These are phyloP conservation scores for Brasenia schreberi DNA, from an alignment of 164 flowering plant genomes.

Conservation along the genomic window DNA sequence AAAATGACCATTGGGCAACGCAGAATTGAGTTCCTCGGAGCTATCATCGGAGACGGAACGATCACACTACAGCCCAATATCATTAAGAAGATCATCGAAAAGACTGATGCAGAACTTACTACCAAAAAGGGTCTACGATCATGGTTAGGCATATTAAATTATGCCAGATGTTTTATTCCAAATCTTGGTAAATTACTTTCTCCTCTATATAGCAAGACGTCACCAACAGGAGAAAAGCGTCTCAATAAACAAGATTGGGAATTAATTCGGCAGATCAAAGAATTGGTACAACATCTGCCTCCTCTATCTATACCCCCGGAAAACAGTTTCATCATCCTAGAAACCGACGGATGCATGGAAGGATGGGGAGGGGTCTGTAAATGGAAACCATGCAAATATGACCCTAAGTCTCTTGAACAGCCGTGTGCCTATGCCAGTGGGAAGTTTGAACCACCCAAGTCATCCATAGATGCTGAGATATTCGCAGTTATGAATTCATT, in stretches of 20 bases:
- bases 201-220: conserved; percentile 3
- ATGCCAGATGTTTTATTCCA: conserved; percentile 4
- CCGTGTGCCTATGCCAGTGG: conserved; percentile 4
- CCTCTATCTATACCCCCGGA: conserved; percentile 1
- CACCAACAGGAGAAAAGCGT: conserved; percentile 2
- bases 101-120: neutral
- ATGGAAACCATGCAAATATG: neutral
- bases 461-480: conserved; percentile 1
- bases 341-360: conserved; percentile 3
- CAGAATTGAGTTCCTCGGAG: conserved; percentile 4
- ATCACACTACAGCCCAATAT: conserved; percentile 5
- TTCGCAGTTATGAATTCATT: neutral
- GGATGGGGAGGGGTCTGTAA: conserved; percentile 5
- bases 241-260: conserved; percentile 1
- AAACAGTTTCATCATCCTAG: neutral
- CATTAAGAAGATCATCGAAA: conserved; percentile 1
- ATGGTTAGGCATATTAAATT: conserved; percentile 6
- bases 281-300: neutral
- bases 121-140: neutral
- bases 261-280: neutral
- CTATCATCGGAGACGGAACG: neutral
- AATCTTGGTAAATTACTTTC: conserved; percentile 1
- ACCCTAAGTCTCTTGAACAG: neutral
- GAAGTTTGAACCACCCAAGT: neutral
- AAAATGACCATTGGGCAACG: conserved; percentile 5